A percentile compares a stretch with the other conserved stretches of the same genome.
These are phyloP conservation scores for Pouteria campechiana DNA, from an alignment of 179 eudicot species.

Conservation along the genomic window DNA sequence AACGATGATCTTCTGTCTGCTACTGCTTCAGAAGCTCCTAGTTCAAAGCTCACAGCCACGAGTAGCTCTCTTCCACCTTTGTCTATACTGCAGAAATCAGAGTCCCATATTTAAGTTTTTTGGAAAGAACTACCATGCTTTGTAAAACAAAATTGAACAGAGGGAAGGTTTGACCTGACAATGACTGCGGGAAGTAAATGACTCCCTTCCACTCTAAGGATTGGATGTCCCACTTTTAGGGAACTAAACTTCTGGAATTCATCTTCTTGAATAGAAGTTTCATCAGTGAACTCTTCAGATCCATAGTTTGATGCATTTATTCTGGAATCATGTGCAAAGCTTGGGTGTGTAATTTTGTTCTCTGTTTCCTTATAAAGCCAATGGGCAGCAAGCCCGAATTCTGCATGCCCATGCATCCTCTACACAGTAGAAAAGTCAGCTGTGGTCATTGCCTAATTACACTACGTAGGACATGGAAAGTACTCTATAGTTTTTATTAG, in stretches of 20 bases:
- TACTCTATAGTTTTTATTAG: background rate
- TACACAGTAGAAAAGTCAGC: conserved; percentile 8
- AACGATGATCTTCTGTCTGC: conserved; percentile 73
- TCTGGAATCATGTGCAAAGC: conserved; percentile 26
- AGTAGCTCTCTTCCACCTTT: conserved; percentile 79
- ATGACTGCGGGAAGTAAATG: conserved; percentile 92
- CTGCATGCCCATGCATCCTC: conserved; percentile 97
- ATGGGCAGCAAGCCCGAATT: conserved; percentile 95
- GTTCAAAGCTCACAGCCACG: conserved; percentile 89
- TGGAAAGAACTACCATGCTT: background rate
- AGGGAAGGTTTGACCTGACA: conserved; percentile 46
- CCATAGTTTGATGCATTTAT: conserved; percentile 24
- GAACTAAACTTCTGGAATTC: conserved; percentile 31
- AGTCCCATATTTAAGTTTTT: conserved; percentile 2
- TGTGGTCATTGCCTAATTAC: conserved; percentile 1
- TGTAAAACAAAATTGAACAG: background rate
- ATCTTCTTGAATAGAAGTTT: conserved; percentile 31
- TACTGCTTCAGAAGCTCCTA: conserved; percentile 84
- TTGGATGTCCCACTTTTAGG: conserved; percentile 78
- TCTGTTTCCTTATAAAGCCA: conserved; percentile 95
- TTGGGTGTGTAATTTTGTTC: conserved; percentile 23
- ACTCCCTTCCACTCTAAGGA: conserved; percentile 84
- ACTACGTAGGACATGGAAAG: background rate
- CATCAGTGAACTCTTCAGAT: conserved; percentile 37
- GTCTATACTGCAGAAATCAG: conserved; percentile 56